These are phyloP conservation scores for Tetratostichococcus sp. DNA, from an alignment of 139 green algal genomes.

Conservation along the genomic window DNA sequence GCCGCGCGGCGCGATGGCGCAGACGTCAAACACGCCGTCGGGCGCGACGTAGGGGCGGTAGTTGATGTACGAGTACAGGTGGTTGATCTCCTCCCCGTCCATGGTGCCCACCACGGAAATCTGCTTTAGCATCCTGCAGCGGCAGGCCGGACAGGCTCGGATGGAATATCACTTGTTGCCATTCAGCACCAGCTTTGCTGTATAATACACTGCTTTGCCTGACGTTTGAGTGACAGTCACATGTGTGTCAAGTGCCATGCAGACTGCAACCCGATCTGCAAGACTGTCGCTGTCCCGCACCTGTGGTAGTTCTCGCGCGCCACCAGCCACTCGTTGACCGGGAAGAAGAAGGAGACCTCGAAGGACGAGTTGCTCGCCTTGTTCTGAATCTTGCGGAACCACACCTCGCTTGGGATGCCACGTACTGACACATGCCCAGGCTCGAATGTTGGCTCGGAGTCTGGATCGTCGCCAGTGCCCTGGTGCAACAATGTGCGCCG, in stretches of 20 bases:
- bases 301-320: background rate
- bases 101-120: background rate
- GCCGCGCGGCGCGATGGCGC: background rate
- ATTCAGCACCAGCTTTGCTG: no score
- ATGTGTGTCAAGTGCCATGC: no score
- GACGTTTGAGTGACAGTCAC: no score
- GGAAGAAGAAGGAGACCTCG: background rate
- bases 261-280: no score
- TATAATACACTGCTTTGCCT: no score
- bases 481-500: background rate
- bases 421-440: background rate
- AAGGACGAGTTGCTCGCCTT: background rate
- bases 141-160: no score
- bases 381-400: background rate
- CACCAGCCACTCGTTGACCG: background rate
- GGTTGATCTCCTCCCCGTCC: background rate
- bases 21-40: background rate
- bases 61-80: conserved; percentile 1
- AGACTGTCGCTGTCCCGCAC: no score
- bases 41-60: background rate
- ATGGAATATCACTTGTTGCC: no score
- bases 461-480: no score
- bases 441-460: background rate
- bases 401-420: background rate
- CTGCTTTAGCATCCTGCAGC: background rate